Conservation (phyloP, 305 asterid species). For the Solanum hybrid region DNA sequence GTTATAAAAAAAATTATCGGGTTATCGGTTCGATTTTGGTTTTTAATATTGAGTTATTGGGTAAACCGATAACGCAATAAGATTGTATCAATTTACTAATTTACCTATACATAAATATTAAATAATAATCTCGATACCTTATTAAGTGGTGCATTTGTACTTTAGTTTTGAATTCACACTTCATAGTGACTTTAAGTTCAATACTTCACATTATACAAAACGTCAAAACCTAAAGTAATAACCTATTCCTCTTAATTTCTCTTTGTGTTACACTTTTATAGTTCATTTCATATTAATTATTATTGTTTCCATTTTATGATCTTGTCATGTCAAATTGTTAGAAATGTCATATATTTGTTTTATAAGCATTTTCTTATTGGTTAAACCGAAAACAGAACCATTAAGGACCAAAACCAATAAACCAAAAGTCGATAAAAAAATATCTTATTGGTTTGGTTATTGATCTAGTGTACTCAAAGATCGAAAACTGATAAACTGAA, state of each 20-base stretch:
- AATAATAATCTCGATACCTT: too few species aligned
- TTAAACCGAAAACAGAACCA: not conserved
- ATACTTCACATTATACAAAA: not conserved
- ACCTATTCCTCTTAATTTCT: not conserved
- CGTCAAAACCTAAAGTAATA: not conserved
- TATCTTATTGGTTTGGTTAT: not conserved
- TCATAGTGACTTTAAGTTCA: not conserved
- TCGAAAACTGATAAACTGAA: not conserved
- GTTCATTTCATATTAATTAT: not conserved
- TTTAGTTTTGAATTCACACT: not conserved
- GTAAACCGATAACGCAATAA: too few species aligned
- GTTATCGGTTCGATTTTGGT: too few species aligned
- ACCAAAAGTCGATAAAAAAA: too few species aligned
- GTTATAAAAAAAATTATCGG: too few species aligned
- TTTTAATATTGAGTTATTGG: too few species aligned
- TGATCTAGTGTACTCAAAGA: not conserved
- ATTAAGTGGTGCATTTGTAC: not conserved
- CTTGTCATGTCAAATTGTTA: not conserved
- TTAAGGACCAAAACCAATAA: not conserved
- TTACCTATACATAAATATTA: too few species aligned
- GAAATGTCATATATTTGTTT: not conserved
- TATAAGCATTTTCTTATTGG: not conserved
- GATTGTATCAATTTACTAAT: too few species aligned
- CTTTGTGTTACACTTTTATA: not conserved
- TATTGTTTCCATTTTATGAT: not conserved